phyloP scores from a whole-genome alignment of 306 rosid species.

The Corylus avellana region DNA sequence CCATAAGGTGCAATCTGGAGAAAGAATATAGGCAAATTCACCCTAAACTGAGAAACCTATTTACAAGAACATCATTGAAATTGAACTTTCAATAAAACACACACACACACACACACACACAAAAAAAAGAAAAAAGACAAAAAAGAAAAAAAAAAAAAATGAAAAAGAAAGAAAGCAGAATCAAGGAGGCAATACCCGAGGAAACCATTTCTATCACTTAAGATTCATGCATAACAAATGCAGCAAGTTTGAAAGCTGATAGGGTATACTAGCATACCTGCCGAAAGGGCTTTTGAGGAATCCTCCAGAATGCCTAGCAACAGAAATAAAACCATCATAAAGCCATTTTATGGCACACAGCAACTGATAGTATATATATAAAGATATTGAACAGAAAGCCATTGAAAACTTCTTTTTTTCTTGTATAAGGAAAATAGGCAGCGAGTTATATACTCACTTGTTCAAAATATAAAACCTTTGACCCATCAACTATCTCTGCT shows the following conservation, averaged over 20 bases:
- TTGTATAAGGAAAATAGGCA: background rate
- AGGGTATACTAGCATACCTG: conserved; percentile 55
- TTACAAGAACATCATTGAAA: background rate
- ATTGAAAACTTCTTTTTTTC: no score
- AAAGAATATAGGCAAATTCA: background rate
- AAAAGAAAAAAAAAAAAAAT: background rate
- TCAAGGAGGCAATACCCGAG: background rate
- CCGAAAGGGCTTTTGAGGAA: conserved; percentile 92
- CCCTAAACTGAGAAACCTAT: background rate
- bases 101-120: background rate
- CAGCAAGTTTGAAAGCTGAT: background rate
- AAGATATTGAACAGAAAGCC: background rate
- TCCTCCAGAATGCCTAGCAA: conserved; percentile 94
- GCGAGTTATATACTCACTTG: conserved; percentile 52
- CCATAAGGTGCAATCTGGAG: background rate
- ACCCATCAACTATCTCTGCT: conserved; percentile 92
- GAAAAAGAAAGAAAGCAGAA: background rate
- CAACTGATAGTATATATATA: background rate
- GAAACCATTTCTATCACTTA: background rate
- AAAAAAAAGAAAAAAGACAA: background rate
- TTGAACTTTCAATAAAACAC: background rate
- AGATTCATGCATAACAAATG: background rate
- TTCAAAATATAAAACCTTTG: conserved; percentile 82
- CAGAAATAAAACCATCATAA: conserved; percentile 29
- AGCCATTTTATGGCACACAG: conserved; percentile 1